phyloP scores from a whole-genome alignment of 768 basidiomycete genomes.

The Rossbeevera mucosa region DNA sequence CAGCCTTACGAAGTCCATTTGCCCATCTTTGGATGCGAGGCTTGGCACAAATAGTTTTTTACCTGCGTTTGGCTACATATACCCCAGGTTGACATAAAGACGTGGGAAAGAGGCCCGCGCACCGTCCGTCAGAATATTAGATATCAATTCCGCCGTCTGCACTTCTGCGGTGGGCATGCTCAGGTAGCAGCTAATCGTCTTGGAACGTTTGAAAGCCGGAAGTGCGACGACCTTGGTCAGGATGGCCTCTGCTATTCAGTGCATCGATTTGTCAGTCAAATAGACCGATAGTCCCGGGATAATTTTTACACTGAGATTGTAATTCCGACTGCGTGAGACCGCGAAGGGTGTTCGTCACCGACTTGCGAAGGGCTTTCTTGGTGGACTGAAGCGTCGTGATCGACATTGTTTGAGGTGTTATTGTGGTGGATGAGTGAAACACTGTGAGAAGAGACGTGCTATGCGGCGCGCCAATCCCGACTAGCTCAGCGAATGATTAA shows the following conservation, averaged over 20 bases:
- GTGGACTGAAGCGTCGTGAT: slow-evolving; percentile 25
- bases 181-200: slow-evolving; percentile 66
- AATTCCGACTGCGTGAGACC: slow-evolving; percentile 41
- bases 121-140: slow-evolving; percentile 55
- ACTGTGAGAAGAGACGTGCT: not conserved
- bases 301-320: slow-evolving; percentile 55
- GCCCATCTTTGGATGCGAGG: slow-evolving; percentile 40
- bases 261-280: slow-evolving; percentile 4
- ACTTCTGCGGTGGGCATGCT: slow-evolving; percentile 75
- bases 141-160: slow-evolving; percentile 50
- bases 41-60: slow-evolving; percentile 70
- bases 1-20: slow-evolving; percentile 66
- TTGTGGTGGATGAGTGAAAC: not conserved
- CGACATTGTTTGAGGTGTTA: slow-evolving; percentile 18
- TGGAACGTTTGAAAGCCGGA: slow-evolving; percentile 46
- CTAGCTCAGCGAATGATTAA: slow-evolving; percentile 14
- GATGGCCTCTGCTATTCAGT: slow-evolving; percentile 32
- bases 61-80: slow-evolving; percentile 33
- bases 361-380: slow-evolving; percentile 58
- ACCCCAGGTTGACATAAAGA: not conserved
- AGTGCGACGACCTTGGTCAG: slow-evolving; percentile 44
- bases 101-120: slow-evolving; percentile 11
- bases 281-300: not conserved
- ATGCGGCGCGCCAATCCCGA: not conserved
- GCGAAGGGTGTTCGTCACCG: slow-evolving; percentile 42